Base-by-base conservation (phyloP, 768 basidiomycete genomes). In the Tulasnella sp. region DNA sequence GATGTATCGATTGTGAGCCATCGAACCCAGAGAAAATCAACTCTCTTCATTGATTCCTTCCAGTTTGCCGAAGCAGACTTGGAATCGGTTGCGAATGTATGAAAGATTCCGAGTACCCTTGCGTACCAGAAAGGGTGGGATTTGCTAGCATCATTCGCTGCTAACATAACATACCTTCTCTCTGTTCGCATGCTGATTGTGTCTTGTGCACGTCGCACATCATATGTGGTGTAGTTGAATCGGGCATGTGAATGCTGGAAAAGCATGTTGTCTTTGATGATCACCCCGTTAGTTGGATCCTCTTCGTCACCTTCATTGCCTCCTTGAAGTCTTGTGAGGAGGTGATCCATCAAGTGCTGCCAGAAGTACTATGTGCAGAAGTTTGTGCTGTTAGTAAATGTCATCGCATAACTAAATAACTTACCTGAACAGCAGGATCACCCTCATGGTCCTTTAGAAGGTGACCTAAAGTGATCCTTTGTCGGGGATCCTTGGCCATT, bases 21-120 rank as follows among this genome's bases (percentile, higher is more conserved):
- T 0, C 60, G 58, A 0, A 75, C 68, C 59, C 67, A 73, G 1
- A 75, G 53, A 15, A 74, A 65, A 1, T 70, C 62, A 58, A 74
- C n/a, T 65, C 32, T n/a, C 37, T 15, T 27, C 15, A 9, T 20
- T 19, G 8, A 27, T 37, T 15, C 22, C 16, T 16, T 8, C 8
- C 3, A 13, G 12, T 15, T 31, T 8, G 22, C 33, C 37, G 2
- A 3, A 16, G 6, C 27, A 22, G 6, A 16, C 9, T n/a, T 20
- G 42, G 10, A 39, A n/a, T n/a, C n/a, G n/a, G n/a, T 35, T 16
- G 41, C 32, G 5, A 31, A 20, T 3, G 32, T 49, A 34, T 52
- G 45, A 22, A 40, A 41, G 16, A 49, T 37, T 15, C 45, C 49
- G 20, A 52, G 29, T 5, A 55, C 57, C 46, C 55, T 53, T 48